Conservation (phyloP, 345 rosid genomes). For the Brassica carinata region DNA sequence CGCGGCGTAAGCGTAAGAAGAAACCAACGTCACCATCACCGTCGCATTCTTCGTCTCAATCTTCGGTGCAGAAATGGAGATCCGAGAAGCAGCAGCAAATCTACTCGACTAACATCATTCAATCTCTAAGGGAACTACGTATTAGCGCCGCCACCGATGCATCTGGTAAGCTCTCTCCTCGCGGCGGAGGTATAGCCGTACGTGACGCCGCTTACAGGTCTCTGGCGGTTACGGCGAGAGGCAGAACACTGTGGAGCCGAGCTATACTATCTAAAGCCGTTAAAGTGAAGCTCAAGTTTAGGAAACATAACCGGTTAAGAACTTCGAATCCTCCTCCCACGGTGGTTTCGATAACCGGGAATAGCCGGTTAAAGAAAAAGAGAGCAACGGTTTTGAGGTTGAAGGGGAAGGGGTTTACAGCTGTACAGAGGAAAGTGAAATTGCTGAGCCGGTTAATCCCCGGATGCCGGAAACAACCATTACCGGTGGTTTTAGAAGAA, state of each 20-base stretch:
- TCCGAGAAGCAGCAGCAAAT: slow-evolving; percentile 73
- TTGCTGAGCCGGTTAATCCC: slow-evolving; percentile 85
- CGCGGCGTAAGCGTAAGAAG: slow-evolving; percentile 65
- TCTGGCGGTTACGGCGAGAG: slow-evolving; percentile 69
- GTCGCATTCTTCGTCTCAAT: slow-evolving; percentile 5
- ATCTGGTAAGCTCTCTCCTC: slow-evolving; percentile 43
- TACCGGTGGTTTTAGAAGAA: slow-evolving; percentile 88
- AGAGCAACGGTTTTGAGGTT: slow-evolving; percentile 63
- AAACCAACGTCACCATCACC: slow-evolving; percentile 28
- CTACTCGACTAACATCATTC: slow-evolving; percentile 76
- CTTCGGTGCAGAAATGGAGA: slow-evolving; percentile 58
- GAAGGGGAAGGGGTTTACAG: slow-evolving; percentile 63
- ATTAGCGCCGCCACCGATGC: slow-evolving; percentile 7
- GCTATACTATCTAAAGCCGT: slow-evolving; percentile 73
- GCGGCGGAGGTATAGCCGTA: slow-evolving; percentile 53
- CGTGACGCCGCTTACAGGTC: slow-evolving; percentile 79
- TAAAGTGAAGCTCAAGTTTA: slow-evolving; percentile 59
- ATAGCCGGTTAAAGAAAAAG: slow-evolving; percentile 57
- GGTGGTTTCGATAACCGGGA: slow-evolving; percentile 29
- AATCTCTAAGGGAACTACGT: slow-evolving; percentile 58
- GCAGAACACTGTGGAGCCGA: slow-evolving; percentile 86
- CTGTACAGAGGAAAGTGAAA: slow-evolving; percentile 74
- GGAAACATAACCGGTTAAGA: slow-evolving; percentile 59
- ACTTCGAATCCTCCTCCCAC: slow-evolving; percentile 27
- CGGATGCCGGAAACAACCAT: slow-evolving; percentile 86